Evolutionary conservation across 192 early-diverging fungal genomes (phyloP), one percentile per base, ranked within the genome.

Genomic region (Lobosporangium transversale): DNA sequence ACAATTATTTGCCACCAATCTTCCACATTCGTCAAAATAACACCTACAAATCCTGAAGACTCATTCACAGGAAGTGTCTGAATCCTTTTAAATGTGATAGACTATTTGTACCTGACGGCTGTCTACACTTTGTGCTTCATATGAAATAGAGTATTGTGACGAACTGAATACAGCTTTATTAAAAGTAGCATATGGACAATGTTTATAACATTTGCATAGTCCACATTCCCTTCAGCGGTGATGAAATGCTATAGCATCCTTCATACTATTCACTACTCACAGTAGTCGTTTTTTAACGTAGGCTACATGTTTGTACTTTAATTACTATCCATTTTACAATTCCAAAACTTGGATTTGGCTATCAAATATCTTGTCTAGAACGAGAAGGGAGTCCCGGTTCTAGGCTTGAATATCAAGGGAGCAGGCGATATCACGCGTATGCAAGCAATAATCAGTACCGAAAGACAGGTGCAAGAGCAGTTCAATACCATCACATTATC

Each of bases 301-400:
- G 50, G 50, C 50, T 52, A 27, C 17, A 24, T 52, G 50, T 5
- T 52, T 7, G 50, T 27, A 52, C 50, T 27, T 26, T 5, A 24
- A 27, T 29, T 4, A 52, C n/a, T 52, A 27, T 52, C 50, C 50
- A 52, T 21, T 52, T 7, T 11, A 52, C 26, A 52, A 23, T 17
- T 10, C 50, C 50, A 52, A 26, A 52, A 27, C 29, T 29, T 52
- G 23, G 50, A 52, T 52, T 52, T 52, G 17, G 50, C 17, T 29
- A 27, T 52, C 50, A 5, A 52, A 52, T 52, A 52, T 52, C 50
- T 52, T 26, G 50, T 52, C 50, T 5, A 52, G 50, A 52, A 52
- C 23, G 50, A 52, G 50, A 27, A 52, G 50, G 50, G 50, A 9
- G 27, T 52, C 23, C 50, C 50, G 23, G 23, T 52, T 17, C 50